phyloP scores from a whole-genome alignment of 345 rosid species.

The Passiflora organensis region DNA sequence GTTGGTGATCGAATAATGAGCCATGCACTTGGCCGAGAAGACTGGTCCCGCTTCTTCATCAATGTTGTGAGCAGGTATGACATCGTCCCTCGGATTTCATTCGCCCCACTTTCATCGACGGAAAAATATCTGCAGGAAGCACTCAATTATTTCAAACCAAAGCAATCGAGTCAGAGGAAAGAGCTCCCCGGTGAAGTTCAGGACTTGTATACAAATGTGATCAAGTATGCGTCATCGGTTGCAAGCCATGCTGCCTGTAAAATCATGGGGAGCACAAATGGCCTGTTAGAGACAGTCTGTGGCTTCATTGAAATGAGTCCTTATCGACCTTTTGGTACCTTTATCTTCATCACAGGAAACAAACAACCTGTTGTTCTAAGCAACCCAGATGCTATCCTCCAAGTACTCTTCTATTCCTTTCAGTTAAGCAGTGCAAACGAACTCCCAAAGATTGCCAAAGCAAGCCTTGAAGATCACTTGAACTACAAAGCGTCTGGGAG shows the following conservation, averaged over 20 bases:
- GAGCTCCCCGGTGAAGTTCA: slow-evolving; percentile 3
- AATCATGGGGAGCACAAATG: slow-evolving; percentile 63
- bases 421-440: slow-evolving; percentile 43
- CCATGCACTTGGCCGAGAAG: slow-evolving; percentile 65
- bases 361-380: slow-evolving; percentile 38
- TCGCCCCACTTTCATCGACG: slow-evolving; percentile 47
- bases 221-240: slow-evolving; percentile 48
- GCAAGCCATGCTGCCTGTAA: slow-evolving; percentile 55
- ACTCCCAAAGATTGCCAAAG: slow-evolving; percentile 16
- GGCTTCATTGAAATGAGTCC: slow-evolving; percentile 66
- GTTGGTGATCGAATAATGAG: slow-evolving; percentile 52
- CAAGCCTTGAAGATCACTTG: slow-evolving; percentile 45
- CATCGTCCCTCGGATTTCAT: slow-evolving; percentile 60
- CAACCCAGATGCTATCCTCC: slow-evolving; percentile 74
- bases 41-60: slow-evolving; percentile 55
- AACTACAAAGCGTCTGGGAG: slow-evolving; percentile 32
- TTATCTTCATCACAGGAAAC: slow-evolving; percentile 48
- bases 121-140: slow-evolving; percentile 22
- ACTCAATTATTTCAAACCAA: slow-evolving; percentile 26
- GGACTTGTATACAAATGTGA: slow-evolving; percentile 38
- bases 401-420: slow-evolving; percentile 57
- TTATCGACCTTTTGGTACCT: slow-evolving; percentile 72
- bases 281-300: slow-evolving; percentile 47
- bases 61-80: slow-evolving; percentile 65
- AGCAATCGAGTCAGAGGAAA: slow-evolving; percentile 1